Conservation (phyloP, 805 yeast species). For the Monosporozyma aerobia region DNA sequence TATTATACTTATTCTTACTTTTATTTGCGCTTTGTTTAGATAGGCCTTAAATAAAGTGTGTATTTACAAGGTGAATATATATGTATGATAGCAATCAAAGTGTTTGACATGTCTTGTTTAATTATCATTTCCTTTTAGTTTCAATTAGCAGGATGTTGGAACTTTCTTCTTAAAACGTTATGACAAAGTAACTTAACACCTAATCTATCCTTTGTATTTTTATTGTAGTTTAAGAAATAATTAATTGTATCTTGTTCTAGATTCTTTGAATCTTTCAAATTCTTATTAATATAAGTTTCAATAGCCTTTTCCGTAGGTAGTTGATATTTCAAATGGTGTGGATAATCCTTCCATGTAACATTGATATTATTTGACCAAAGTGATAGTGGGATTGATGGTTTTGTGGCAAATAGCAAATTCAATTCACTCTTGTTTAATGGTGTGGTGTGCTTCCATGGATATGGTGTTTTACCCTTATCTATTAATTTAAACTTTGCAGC, state of each 20-base stretch:
- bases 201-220: conserved; percentile 19
- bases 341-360: conserved; percentile 37
- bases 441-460: conserved; percentile 37
- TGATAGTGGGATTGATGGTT: conserved; percentile 27
- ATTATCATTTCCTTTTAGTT: neutral
- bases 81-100: neutral
- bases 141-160: neutral
- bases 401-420: conserved; percentile 22
- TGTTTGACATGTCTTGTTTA: neutral
- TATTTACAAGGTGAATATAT: conserved; percentile 1
- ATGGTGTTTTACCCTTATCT: conserved; percentile 47
- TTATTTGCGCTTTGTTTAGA: neutral
- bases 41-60: neutral
- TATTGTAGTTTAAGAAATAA: conserved; percentile 38
- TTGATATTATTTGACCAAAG: conserved; percentile 24
- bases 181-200: conserved; percentile 17
- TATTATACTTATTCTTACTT: neutral
- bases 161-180: conserved; percentile 8
- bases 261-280: conserved; percentile 5
- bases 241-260: conserved; percentile 43
- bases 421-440: conserved; percentile 14
- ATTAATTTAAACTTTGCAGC: conserved; percentile 58
- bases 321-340: conserved; percentile 43
- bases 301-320: conserved; percentile 67
- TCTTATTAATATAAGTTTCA: conserved; percentile 53